Evolutionary conservation across 75 land plant species (phyloP), one percentile per base, ranked within the genome.

Genomic region (Pinus tabuliformis): DNA sequence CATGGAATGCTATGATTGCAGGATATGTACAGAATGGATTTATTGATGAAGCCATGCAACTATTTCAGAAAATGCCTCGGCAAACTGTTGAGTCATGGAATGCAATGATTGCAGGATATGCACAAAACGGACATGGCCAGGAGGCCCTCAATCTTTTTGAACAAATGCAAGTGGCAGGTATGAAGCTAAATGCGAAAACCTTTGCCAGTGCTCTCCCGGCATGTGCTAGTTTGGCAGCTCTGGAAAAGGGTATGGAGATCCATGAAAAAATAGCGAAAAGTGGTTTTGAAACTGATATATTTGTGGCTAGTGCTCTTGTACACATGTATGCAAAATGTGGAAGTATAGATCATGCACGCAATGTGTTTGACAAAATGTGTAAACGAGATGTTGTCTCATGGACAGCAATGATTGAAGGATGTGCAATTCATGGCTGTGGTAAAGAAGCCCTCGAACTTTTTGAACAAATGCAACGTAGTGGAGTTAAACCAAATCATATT

Each of bases 311-410:
- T 75, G 77, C 89, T 33, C 82, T 91, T 60, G 76, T 89, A 12
- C 83, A 86, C 16, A 91, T 91, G 93, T 89, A 89, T 62, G 83
- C 91, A 12, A 88, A 87, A 84, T 92, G 95, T 76, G 93, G 95
- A 0, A 75, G 83, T 45, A 70, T 92, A 7, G 86, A 81, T 54
- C 85, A 85, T 62, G 97, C 92, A 8, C 81, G 74, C 13, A 73
- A 70, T 36, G 93, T 85, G 36, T 94, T 94, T 56, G 62, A 73
- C 36, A 78, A 80, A 45, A 90, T 89, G 89, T 75, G 24, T 21
- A 76, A 81, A 24, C 61, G 68, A 18, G 89, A 90, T 80, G 83
- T 91, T 39, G 83, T 93, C 16, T 83, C 96, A 39, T 95, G 98
- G 98, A 95, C 87, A 63, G 81, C 96, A 18, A 86, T 95, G 78